Base-by-base conservation (phyloP, 176 grass and related monocot genomes). In the Zizania latifolia region DNA sequence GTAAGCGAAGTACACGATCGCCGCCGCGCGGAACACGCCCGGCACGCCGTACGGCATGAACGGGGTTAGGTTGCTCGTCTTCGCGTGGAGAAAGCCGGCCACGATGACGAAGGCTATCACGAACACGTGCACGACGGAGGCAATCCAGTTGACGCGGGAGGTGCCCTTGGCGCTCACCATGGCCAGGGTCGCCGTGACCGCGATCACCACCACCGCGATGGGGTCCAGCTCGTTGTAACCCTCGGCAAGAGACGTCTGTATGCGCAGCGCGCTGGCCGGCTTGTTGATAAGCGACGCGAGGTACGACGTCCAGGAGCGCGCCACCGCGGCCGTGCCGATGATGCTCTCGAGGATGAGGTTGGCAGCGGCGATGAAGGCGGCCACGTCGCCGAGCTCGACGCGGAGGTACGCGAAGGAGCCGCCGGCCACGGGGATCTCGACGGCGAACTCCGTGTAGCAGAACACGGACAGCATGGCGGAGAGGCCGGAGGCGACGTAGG, bases 401-500 rank as follows among this genome's bases (percentile, higher is more conserved):
- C 89, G 88, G 58, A 99, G 79, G 85, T 99, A 99, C 9, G 91
- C 91, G 53, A 99, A 99, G 54, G 86, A 94, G 1, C 95, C 95
- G 0, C 91, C 95, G 0, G 95, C 95, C 0, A 90, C 91, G 14
- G 95, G 91, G 51, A 99, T 99, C 81, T 99, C 95, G 17, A 99
- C 91, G 2, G 91, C 89, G 63, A 94, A 94, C 71, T 99, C 95
- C 15, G 91, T 92, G 86, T 94, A 99, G 86, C 89, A 99, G 84
- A 94, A 92, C 55, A 99, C 95, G 0, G 95, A 99, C 1, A 99
- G 86, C 86, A 99, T 92, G 57, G 95, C 95, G 71, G 91, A 94
- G 79, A 99, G 54, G 0, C 95, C 95, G 12, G 91, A 83, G 2
- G 79, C 86, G 14, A 90, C 79, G 81, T 94, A 98, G 30, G 95